These are phyloP conservation scores for Alternaria angustiovoidea DNA, from an alignment of 2,329 filamentous ascomycete species.

Conservation along the genomic window DNA sequence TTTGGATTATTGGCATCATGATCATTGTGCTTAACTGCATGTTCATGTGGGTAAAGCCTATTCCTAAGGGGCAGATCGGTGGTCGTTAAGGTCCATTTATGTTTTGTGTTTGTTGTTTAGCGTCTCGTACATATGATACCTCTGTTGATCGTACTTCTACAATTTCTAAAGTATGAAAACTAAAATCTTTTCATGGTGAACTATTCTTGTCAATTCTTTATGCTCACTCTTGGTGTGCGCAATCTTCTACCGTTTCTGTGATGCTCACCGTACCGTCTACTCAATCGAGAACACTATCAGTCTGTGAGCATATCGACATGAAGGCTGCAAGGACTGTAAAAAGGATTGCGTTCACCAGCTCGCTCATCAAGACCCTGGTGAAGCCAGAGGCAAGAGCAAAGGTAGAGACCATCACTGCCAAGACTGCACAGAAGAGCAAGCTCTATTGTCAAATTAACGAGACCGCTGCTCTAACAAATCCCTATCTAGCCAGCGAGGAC, in stretches of 20 bases:
- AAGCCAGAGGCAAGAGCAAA: too few species aligned
- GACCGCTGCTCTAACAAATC: too few species aligned
- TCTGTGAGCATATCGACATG: too few species aligned
- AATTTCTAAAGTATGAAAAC: not conserved
- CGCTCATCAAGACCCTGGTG: too few species aligned
- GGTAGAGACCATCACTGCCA: too few species aligned
- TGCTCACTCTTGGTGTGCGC: not conserved
- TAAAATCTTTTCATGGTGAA: not conserved
- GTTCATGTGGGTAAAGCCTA: constrained; percentile 69
- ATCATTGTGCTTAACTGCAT: constrained; percentile 73
- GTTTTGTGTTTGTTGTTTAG: constrained; percentile 4
- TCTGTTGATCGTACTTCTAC: not conserved
- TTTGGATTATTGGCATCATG: constrained; percentile 85
- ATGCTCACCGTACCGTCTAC: too few species aligned
- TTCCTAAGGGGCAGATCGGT: constrained; percentile 63
- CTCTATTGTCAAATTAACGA: too few species aligned
- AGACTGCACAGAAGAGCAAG: too few species aligned
- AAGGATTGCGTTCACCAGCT: too few species aligned
- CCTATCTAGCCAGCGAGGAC: too few species aligned
- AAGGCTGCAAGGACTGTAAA: too few species aligned
- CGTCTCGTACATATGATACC: constrained; percentile 11
- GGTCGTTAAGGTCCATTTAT: constrained; percentile 39
- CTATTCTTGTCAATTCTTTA: not conserved
- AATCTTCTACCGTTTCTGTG: not conserved
- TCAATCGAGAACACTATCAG: not conserved